phyloP scores from a whole-genome alignment of 73 alveolate species.

The Paramecium tetraurelia region DNA sequence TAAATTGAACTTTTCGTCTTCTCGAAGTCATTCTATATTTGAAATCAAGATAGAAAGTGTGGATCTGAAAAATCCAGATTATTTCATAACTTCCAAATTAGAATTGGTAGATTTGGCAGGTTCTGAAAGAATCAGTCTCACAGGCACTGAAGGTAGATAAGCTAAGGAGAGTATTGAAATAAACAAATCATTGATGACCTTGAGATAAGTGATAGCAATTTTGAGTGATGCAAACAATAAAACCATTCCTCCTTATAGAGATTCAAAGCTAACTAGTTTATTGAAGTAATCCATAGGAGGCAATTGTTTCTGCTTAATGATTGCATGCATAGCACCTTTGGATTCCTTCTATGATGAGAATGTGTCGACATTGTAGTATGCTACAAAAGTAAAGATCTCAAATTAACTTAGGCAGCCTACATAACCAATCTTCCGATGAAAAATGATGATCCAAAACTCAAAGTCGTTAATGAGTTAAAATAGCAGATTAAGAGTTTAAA shows the following conservation, averaged over 20 bases:
- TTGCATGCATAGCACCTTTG: slow-evolving; percentile 95
- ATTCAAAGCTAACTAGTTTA: slow-evolving; percentile 92
- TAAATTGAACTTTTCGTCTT: slow-evolving; percentile 86
- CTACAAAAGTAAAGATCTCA: slow-evolving; percentile 68
- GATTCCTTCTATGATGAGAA: slow-evolving; percentile 89
- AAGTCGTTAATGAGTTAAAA: slow-evolving; percentile 71
- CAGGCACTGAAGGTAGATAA: slow-evolving; percentile 90
- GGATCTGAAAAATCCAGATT: slow-evolving; percentile 77
- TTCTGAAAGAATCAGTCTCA: slow-evolving; percentile 85
- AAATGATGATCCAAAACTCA: slow-evolving; percentile 88
- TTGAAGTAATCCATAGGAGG: slow-evolving; percentile 96
- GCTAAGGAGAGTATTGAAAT: slow-evolving; percentile 93
- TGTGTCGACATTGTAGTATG: slow-evolving; percentile 91
- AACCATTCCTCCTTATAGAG: slow-evolving; percentile 92
- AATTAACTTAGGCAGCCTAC: slow-evolving; percentile 75
- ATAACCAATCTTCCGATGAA: slow-evolving; percentile 88
- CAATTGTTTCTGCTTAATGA: slow-evolving; percentile 90
- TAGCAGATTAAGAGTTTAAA: background rate
- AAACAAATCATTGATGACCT: slow-evolving; percentile 90
- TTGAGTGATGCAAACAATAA: slow-evolving; percentile 82
- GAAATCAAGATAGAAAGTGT: slow-evolving; percentile 82
- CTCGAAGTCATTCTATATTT: slow-evolving; percentile 94
- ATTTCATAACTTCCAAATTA: slow-evolving; percentile 78
- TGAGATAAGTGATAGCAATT: slow-evolving; percentile 92
- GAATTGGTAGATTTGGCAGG: slow-evolving; percentile 98